phyloP scores from a whole-genome alignment of 129 eudicot species.

The Ambrosia trifida region DNA sequence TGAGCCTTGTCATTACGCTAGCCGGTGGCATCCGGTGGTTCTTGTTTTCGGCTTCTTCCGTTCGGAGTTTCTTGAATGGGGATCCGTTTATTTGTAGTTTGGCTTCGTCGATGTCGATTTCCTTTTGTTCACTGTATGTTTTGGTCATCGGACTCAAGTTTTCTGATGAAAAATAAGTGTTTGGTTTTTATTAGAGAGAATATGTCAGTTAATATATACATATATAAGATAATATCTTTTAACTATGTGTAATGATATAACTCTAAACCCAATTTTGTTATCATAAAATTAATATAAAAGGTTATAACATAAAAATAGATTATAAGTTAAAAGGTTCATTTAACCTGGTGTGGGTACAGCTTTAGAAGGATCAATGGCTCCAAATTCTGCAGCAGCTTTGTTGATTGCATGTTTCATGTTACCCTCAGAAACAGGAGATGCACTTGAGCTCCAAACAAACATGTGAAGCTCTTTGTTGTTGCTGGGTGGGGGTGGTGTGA shows the following conservation, averaged over 20 bases:
- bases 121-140: constrained; percentile 52
- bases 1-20: constrained; percentile 94
- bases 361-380: constrained; percentile 70
- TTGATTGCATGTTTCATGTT: constrained; percentile 64
- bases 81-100: constrained; percentile 52
- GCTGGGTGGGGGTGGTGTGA: constrained; percentile 33
- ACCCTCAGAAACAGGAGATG: constrained; percentile 86
- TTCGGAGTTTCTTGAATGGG: constrained; percentile 62
- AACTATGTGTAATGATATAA: no score
- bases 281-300: background rate
- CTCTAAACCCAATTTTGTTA: background rate
- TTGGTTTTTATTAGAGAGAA: background rate
- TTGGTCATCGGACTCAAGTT: constrained; percentile 50
- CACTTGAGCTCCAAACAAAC: constrained; percentile 99
- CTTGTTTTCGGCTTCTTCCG: constrained; percentile 48
- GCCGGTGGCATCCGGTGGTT: constrained; percentile 96
- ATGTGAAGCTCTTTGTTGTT: constrained; percentile 76
- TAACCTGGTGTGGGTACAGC: constrained; percentile 68
- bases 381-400: constrained; percentile 62
- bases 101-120: constrained; percentile 49
- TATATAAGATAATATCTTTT: no score
- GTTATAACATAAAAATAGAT: background rate
- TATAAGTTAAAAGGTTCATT: constrained; percentile 11
- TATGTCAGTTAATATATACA: no score
- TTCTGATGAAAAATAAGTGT: constrained; percentile 28